Percentiles rank a stretch among this genome's conserved stretches.
phyloP scores from a whole-genome alignment of 495 filamentous ascomycete species.

The Penicillium daleae region DNA sequence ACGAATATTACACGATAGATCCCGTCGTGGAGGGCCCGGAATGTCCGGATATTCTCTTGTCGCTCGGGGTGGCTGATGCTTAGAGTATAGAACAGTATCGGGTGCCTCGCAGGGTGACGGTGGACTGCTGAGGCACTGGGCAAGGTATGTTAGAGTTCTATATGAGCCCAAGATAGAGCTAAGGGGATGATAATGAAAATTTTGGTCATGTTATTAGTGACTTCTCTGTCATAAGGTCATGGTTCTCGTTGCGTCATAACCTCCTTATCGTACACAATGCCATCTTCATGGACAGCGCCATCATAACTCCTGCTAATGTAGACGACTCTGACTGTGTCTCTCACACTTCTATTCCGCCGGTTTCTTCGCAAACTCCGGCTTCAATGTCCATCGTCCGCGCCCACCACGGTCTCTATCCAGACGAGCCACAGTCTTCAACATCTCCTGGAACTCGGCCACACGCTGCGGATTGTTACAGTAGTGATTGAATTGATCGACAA shows the following conservation, averaged over 20 bases:
- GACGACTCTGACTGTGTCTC: background rate
- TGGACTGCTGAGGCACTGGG: background rate
- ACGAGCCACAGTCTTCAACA: constrained; percentile 60
- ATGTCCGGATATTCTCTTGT: too few species aligned
- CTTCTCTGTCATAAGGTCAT: background rate
- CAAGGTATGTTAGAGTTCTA: background rate
- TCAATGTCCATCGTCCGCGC: constrained; percentile 64
- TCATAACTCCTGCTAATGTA: too few species aligned
- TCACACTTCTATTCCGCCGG: background rate
- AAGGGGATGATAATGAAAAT: background rate
- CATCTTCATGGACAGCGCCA: background rate
- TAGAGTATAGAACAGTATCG: background rate
- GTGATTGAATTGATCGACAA: constrained; percentile 81
- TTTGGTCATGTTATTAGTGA: background rate
- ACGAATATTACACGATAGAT: too few species aligned
- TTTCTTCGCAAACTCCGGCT: constrained; percentile 54
- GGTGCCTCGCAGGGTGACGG: background rate
- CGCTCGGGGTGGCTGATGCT: background rate
- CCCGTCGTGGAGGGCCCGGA: too few species aligned
- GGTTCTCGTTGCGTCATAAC: constrained; percentile 6
- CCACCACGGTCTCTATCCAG: constrained; percentile 56
- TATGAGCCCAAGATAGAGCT: background rate
- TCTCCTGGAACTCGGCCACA: constrained; percentile 65
- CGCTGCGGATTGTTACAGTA: constrained; percentile 57
- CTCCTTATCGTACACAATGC: constrained; percentile 8